A percentile compares a stretch with the other conserved stretches of the same genome.
phyloP scores from a whole-genome alignment of 768 basidiomycete genomes.

The Artomyces pyxidatus region DNA sequence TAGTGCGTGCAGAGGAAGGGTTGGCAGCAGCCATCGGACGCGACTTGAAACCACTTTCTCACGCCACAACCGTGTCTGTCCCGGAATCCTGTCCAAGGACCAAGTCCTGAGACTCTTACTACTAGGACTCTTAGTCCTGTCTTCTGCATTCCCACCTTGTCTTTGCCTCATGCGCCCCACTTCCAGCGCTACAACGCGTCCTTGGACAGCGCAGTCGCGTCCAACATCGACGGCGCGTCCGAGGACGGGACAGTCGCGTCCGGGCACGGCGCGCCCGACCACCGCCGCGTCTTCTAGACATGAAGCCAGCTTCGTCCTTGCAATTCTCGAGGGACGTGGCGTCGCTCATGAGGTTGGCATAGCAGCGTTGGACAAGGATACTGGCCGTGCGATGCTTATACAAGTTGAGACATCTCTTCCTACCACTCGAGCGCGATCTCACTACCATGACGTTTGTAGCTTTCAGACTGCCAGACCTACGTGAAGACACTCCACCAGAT shows the following conservation, averaged over 20 bases:
- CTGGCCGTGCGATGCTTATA: constrained; percentile 65
- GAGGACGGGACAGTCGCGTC: constrained; percentile 37
- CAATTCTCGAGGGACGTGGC: constrained; percentile 70
- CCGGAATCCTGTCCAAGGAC: too few relatives aligned
- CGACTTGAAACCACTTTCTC: too few relatives aligned
- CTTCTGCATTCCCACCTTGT: too few relatives aligned
- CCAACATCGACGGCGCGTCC: constrained; percentile 20
- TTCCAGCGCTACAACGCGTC: constrained; percentile 26
- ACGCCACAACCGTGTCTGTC: too few relatives aligned
- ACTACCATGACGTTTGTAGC: constrained; percentile 30
- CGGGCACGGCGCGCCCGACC: constrained; percentile 50
- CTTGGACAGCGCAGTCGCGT: constrained; percentile 49
- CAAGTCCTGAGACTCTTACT: too few relatives aligned
- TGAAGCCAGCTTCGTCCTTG: constrained; percentile 58
- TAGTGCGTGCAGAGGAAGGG: too few relatives aligned
- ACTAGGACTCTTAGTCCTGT: too few relatives aligned
- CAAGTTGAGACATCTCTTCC: too few relatives aligned
- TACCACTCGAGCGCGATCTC: constrained; percentile 1
- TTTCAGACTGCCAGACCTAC: constrained; percentile 83
- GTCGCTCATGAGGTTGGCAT: constrained; percentile 81
- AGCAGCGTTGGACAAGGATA: constrained; percentile 76
- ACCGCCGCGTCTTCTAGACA: constrained; percentile 52
- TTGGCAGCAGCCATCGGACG: too few relatives aligned
- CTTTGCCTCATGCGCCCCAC: neutral
- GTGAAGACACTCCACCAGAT: constrained; percentile 84